Conservation (phyloP, 78 protist species). For the Dictyostelium brefeldianum region DNA sequence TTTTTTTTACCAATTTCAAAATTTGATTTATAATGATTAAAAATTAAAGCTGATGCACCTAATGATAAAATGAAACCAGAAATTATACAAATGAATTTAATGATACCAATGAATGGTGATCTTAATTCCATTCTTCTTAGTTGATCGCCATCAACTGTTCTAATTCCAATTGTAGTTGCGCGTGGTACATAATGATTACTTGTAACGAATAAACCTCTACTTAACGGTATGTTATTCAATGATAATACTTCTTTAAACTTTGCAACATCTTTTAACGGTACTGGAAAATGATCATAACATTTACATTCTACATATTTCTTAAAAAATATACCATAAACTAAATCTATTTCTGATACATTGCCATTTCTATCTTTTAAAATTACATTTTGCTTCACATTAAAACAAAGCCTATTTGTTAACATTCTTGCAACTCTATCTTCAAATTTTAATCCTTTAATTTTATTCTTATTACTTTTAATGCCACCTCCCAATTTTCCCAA, state of each 20-base stretch:
- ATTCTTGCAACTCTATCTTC: conserved; percentile 42
- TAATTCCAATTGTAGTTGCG: conserved; percentile 45
- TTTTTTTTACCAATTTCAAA: background rate
- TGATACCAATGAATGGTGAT: background rate
- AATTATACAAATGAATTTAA: background rate
- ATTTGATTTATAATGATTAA: background rate
- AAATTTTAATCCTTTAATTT: conserved; percentile 26
- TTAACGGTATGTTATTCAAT: conserved; percentile 12
- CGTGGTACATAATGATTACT: conserved; percentile 41
- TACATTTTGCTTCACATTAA: conserved; percentile 67
- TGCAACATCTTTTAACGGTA: conserved; percentile 81
- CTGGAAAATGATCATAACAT: conserved; percentile 28
- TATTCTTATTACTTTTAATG: background rate
- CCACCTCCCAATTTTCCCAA: background rate
- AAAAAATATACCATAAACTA: conserved; percentile 63
- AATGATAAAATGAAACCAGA: background rate
- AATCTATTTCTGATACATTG: conserved; percentile 74
- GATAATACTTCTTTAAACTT: conserved; percentile 73
- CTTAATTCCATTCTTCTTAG: conserved; percentile 27
- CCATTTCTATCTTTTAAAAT: conserved; percentile 41
- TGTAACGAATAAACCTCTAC: conserved; percentile 62
- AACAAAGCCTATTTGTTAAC: conserved; percentile 11
- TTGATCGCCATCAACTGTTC: conserved; percentile 51
- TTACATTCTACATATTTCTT: conserved; percentile 77
- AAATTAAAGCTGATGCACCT: background rate